Evolutionary conservation across 1,284 basidiomycete species (phyloP).

Genomic region (Sphagnurus paluster): DNA sequence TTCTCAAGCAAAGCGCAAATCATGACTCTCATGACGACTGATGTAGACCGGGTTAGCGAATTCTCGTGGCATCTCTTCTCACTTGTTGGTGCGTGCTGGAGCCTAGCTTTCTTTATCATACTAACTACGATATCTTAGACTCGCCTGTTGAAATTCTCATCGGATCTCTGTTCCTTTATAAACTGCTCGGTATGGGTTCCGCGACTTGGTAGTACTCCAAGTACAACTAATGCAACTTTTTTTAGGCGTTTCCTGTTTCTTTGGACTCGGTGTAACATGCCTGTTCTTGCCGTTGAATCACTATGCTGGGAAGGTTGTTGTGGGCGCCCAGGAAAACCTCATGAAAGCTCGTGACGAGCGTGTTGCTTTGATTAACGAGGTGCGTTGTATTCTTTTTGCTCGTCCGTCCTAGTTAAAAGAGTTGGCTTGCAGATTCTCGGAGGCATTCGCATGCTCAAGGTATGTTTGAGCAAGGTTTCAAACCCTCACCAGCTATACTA

Average conservation of each 20-base stretch:
- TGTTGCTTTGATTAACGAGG: constrained; percentile 91
- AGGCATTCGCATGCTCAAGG: constrained; percentile 92
- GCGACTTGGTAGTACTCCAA: background rate
- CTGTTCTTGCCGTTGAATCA: constrained; percentile 89
- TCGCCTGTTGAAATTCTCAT: constrained; percentile 86
- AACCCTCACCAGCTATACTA: background rate
- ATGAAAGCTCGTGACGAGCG: constrained; percentile 93
- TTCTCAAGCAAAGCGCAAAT: constrained; percentile 91
- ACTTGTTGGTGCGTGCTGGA: constrained; percentile 49
- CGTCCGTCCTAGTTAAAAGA: background rate
- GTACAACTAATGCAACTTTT: no score
- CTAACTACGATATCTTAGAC: constrained; percentile 42
- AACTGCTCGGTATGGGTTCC: constrained; percentile 62
- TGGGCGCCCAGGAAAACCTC: constrained; percentile 82
- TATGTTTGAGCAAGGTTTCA: constrained; percentile 23
- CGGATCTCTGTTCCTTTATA: constrained; percentile 79
- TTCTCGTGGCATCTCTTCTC: constrained; percentile 81
- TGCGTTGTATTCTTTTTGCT: constrained; percentile 25
- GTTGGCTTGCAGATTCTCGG: constrained; percentile 61
- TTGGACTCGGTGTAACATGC: constrained; percentile 81
- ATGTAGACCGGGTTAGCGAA: constrained; percentile 87
- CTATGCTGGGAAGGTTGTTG: constrained; percentile 82
- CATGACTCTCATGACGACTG: constrained; percentile 87
- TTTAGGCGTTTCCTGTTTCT: constrained; percentile 67
- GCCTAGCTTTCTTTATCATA: constrained; percentile 27